Conservation (phyloP, 129 eudicot genomes). For the Sambucus nigra region DNA sequence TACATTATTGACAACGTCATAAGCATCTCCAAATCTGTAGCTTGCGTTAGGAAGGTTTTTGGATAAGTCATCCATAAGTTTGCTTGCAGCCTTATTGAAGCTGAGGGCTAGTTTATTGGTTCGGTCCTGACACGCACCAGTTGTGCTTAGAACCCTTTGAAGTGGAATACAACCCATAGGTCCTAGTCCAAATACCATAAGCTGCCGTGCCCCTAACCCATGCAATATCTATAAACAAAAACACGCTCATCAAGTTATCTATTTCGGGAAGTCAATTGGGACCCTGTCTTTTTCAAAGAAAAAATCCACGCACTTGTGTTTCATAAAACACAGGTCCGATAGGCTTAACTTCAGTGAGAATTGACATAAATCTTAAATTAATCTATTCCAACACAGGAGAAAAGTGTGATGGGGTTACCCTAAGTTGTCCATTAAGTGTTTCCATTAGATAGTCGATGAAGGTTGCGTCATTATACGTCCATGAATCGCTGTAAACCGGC, state of each 20-base stretch:
- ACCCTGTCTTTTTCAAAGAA: no score
- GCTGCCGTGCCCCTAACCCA: slow-evolving; percentile 62
- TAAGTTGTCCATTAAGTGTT: slow-evolving; percentile 66
- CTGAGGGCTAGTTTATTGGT: slow-evolving; percentile 63
- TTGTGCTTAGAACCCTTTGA: slow-evolving; percentile 73
- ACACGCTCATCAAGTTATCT: no score
- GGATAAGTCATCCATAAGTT: slow-evolving; percentile 44
- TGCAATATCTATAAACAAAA: slow-evolving; percentile 42
- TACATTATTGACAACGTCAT: slow-evolving; percentile 80
- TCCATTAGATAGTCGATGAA: slow-evolving; percentile 54
- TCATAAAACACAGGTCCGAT: no score
- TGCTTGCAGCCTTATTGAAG: slow-evolving; percentile 50
- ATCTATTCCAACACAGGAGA: no score
- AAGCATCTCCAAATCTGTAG: slow-evolving; percentile 80
- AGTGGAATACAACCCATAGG: slow-evolving; percentile 99
- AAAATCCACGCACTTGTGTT: no score
- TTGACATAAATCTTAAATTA: no score
- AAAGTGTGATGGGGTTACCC: no score
- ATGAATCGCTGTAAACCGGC: slow-evolving; percentile 83
- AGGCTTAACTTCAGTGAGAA: no score
- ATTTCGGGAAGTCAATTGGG: no score
- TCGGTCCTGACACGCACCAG: slow-evolving; percentile 72
- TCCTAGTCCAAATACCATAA: slow-evolving; percentile 91
- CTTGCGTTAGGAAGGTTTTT: slow-evolving; percentile 60
- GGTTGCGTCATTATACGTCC: slow-evolving; percentile 57